Evolutionary conservation across 2,329 filamentous ascomycete species (phyloP).

Genomic region (Microthyrium microscopicum): DNA sequence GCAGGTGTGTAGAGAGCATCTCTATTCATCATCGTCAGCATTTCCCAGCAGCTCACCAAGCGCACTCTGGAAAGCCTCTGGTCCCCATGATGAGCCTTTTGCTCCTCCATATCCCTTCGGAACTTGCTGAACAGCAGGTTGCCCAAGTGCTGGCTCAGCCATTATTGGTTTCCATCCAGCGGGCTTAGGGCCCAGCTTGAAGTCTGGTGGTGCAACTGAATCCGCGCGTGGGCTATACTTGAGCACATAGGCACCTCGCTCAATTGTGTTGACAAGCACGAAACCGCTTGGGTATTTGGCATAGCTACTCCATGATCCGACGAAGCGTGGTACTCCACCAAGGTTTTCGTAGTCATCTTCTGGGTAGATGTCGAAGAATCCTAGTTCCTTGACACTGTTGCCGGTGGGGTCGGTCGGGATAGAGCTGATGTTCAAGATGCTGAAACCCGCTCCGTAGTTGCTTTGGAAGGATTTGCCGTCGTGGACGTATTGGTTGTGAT

Average conservation of each 20-base stretch:
- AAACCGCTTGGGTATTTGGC: slow-evolving; percentile 22
- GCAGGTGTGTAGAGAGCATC: too few species aligned
- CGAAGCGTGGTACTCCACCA: slow-evolving; percentile 22
- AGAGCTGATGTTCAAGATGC: slow-evolving; percentile 16
- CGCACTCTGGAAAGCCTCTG: too few species aligned
- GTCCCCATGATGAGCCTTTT: too few species aligned
- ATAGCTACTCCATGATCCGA: slow-evolving; percentile 20
- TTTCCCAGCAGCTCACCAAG: too few species aligned
- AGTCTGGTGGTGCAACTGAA: too few species aligned
- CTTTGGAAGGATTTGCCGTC: slow-evolving; percentile 31
- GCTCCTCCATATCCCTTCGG: too few species aligned
- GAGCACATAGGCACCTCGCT: slow-evolving; percentile 21
- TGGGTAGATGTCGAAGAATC: slow-evolving; percentile 19
- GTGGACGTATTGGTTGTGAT: slow-evolving; percentile 34
- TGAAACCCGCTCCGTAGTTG: slow-evolving; percentile 33
- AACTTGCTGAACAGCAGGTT: too few species aligned
- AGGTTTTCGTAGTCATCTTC: slow-evolving; percentile 14
- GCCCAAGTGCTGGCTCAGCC: too few species aligned
- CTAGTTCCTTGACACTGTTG: slow-evolving; percentile 17
- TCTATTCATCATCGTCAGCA: too few species aligned
- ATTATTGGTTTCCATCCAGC: too few species aligned
- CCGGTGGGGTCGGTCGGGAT: slow-evolving; percentile 17
- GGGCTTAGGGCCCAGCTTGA: too few species aligned
- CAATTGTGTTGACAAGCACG: slow-evolving; percentile 25
- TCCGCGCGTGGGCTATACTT: too few species aligned